These are phyloP conservation scores for Salix arbutifolia DNA, from an alignment of 345 rosid genomes.

Conservation along the genomic window DNA sequence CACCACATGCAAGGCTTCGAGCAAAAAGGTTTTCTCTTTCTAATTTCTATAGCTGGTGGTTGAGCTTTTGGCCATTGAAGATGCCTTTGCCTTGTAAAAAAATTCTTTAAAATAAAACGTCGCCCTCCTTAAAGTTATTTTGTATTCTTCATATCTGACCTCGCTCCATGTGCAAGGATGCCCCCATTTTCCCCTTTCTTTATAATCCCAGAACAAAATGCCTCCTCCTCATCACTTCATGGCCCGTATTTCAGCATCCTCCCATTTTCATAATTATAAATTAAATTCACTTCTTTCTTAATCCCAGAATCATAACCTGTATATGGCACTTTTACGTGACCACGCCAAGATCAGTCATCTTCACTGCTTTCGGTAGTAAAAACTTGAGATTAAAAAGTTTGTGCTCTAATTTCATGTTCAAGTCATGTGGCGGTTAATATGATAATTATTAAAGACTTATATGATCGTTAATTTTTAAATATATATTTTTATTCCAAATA, in stretches of 20 bases:
- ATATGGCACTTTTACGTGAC: background rate
- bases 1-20: conserved; percentile 30
- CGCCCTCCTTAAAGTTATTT: conserved; percentile 16
- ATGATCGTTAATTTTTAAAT: no score
- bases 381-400: no score
- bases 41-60: conserved; percentile 14
- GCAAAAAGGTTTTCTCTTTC: background rate
- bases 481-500: no score
- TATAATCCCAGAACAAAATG: conserved; percentile 13
- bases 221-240: conserved; percentile 13
- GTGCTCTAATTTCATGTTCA: fast-evolving
- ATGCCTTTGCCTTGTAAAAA: conserved; percentile 24
- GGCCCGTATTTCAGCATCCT: conserved; percentile 2
- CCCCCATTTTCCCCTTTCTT: conserved; percentile 30
- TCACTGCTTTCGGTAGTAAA: background rate
- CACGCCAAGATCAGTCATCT: conserved; percentile 13
- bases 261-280: background rate
- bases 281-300: background rate
- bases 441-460: no score
- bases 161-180: conserved; percentile 49
- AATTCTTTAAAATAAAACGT: background rate
- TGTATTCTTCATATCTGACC: conserved; percentile 27
- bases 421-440: no score
- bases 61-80: conserved; percentile 19
- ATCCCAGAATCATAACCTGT: background rate